Evolutionary conservation across 208 protist species (phyloP).

Genomic region (Trypanosoma rangeli): DNA sequence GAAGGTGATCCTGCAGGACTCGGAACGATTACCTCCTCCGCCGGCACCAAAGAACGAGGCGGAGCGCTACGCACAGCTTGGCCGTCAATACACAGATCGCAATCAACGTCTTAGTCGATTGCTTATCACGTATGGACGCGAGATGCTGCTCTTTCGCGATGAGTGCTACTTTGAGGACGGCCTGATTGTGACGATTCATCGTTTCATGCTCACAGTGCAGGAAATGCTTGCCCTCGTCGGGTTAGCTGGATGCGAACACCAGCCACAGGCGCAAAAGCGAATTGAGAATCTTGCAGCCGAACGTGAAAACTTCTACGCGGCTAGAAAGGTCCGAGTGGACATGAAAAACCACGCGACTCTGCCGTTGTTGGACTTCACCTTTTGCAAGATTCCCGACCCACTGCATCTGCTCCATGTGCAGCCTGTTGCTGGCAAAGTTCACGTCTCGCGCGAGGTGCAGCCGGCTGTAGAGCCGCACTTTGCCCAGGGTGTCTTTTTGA

Average conservation of each 20-base stretch:
- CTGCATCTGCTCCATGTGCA: conserved; percentile 39
- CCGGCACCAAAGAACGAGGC: conserved; percentile 42
- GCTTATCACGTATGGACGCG: conserved; percentile 62
- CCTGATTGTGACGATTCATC: conserved; percentile 74
- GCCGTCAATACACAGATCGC: conserved; percentile 72
- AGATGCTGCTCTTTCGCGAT: conserved; percentile 70
- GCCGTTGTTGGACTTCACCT: conserved; percentile 35
- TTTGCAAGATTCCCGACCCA: conserved; percentile 31
- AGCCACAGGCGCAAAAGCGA: conserved; percentile 11
- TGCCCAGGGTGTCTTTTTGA: conserved; percentile 72
- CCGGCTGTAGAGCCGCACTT: conserved; percentile 48
- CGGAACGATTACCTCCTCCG: conserved; percentile 59
- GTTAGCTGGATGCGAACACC: conserved; percentile 18
- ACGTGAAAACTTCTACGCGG: conserved; percentile 49
- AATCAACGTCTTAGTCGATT: conserved; percentile 81
- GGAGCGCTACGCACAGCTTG: conserved; percentile 58
- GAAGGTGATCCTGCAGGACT: conserved; percentile 83
- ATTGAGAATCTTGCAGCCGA: conserved; percentile 38
- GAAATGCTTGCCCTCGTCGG: conserved; percentile 50
- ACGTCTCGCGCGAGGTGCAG: conserved; percentile 32
- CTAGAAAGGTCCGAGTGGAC: conserved; percentile 25
- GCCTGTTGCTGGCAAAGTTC: conserved; percentile 49
- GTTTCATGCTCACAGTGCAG: conserved; percentile 55
- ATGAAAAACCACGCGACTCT: conserved; percentile 16
- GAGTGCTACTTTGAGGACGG: conserved; percentile 81